Conservation (phyloP, 495 filamentous ascomycete species). For the Trichoderma reesei region DNA sequence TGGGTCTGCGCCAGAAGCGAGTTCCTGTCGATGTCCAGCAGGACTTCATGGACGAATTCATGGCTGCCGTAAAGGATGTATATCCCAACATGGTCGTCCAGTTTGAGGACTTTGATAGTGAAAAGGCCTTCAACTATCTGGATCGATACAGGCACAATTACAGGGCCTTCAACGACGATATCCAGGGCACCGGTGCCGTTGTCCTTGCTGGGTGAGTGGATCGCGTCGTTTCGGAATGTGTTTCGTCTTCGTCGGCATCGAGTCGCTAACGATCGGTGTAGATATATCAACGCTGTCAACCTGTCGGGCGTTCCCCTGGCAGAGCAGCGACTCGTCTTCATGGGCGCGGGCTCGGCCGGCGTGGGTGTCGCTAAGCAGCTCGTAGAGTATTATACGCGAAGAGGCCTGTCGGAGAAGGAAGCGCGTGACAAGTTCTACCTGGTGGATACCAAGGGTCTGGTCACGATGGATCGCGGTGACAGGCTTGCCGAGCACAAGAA, state of each 20-base stretch:
- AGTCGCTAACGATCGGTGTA: slow-evolving; percentile 19
- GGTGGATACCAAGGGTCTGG: slow-evolving; percentile 92
- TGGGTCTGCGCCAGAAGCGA: slow-evolving; percentile 79
- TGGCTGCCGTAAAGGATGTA: slow-evolving; percentile 79
- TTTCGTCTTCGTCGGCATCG: neutral
- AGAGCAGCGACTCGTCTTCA: slow-evolving; percentile 90
- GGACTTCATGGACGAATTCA: slow-evolving; percentile 96
- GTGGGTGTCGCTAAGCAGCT: slow-evolving; percentile 97
- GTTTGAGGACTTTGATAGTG: slow-evolving; percentile 97
- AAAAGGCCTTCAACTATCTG: slow-evolving; percentile 82
- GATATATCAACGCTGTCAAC: slow-evolving; percentile 87
- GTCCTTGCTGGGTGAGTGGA: slow-evolving; percentile 66
- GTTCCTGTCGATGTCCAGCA: slow-evolving; percentile 69
- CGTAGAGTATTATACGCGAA: slow-evolving; percentile 87
- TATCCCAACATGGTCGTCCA: slow-evolving; percentile 93
- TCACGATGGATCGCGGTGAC: slow-evolving; percentile 88
- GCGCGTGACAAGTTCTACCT: slow-evolving; percentile 91
- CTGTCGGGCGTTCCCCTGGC: slow-evolving; percentile 75
- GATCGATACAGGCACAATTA: slow-evolving; percentile 78
- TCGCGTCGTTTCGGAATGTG: neutral
- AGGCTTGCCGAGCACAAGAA: slow-evolving; percentile 93
- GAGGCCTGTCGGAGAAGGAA: slow-evolving; percentile 85
- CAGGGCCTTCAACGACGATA: slow-evolving; percentile 98
- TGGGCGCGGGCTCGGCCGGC: slow-evolving; percentile 90
- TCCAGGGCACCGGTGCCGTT: slow-evolving; percentile 95